Evolutionary conservation across 2,329 filamentous ascomycete species (phyloP), one percentile per base, ranked within the genome.

Genomic region (Paracoccidioides lutzii): DNA sequence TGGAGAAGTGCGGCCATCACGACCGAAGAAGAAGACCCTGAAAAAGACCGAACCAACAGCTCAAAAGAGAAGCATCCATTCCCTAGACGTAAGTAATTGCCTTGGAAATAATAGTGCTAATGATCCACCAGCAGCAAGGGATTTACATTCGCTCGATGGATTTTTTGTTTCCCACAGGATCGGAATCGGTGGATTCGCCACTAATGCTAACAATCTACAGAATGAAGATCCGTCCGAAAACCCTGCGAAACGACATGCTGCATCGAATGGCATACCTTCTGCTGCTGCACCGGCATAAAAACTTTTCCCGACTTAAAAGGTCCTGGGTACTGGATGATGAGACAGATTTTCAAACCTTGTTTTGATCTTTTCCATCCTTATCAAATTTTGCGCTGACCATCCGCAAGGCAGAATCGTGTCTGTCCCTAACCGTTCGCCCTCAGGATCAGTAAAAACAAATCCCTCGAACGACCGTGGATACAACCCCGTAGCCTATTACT

Each of bases 1-100:
- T 30, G 88, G 88, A 64, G 93, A 98, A 71, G 75, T 76, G 52
- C 86, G 82, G 64, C 87, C 87, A 4, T 66, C 70, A 12, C 80
- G 76, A 57, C 76, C 78, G 14, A 74, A 77, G 71, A 84, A 81
- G 69, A 76, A 78, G 67, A 67, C 74, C 44, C 53, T 70, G 54
- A 71, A 69, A 61, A 71, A 66, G 56, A 46, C 54, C 15, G 65
- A 70, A 49, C 44, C 66, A 14, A 62, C 64, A 54, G 64, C 65
- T 32, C 69, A 71, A 59, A 73, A 73, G 59, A 65, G 71, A 59
- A 62, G 60, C 59, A 69, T 73, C 58, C 66, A 69, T 58, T 65
- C 71, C 58, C 59, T 73, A 59, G 70, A 73, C 66, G 71, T 73
- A 73, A 73, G 71, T 72, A 55, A 60, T 46, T 32, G 42, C 55